Evolutionary conservation across 1,139 yeast species (phyloP).

Genomic region (Diutina pseudorugosa): DNA sequence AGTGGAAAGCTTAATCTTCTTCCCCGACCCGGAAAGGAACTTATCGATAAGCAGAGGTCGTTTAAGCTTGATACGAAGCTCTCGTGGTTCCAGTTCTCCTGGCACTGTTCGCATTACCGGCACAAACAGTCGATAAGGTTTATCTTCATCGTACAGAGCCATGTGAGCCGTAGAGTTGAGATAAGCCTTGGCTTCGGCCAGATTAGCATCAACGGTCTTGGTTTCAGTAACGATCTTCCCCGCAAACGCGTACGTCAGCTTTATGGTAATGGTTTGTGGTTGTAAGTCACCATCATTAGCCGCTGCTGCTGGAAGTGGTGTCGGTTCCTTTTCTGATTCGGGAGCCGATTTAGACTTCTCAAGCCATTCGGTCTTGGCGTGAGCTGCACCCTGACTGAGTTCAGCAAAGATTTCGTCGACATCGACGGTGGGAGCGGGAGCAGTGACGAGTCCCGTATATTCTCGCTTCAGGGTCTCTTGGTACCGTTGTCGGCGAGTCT

Average conservation of each 20-base stretch:
- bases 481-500: slow-evolving; percentile 25
- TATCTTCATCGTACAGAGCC: slow-evolving; percentile 9
- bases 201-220: slow-evolving; percentile 59
- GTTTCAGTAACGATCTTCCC: slow-evolving; percentile 73
- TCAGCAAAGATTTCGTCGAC: slow-evolving; percentile 2
- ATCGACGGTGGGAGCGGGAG: not conserved
- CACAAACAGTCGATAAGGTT: slow-evolving; percentile 15
- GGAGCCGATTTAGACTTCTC: not conserved
- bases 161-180: slow-evolving; percentile 38
- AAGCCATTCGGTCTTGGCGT: not conserved
- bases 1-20: slow-evolving; percentile 65
- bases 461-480: slow-evolving; percentile 8
- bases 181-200: slow-evolving; percentile 84
- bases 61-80: slow-evolving; percentile 35
- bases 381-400: not conserved
- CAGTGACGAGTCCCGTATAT: slow-evolving; percentile 9
- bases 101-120: slow-evolving; percentile 26
- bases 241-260: slow-evolving; percentile 77
- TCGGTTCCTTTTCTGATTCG: not conserved
- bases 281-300: not conserved
- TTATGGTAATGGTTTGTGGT: slow-evolving; percentile 37
- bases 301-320: not conserved
- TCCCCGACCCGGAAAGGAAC: slow-evolving; percentile 21
- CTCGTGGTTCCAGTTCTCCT: slow-evolving; percentile 18
- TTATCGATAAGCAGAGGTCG: slow-evolving; percentile 70